phyloP scores from a whole-genome alignment of 1,284 basidiomycete genomes.

The Erythrobasidium hasegawianum region DNA sequence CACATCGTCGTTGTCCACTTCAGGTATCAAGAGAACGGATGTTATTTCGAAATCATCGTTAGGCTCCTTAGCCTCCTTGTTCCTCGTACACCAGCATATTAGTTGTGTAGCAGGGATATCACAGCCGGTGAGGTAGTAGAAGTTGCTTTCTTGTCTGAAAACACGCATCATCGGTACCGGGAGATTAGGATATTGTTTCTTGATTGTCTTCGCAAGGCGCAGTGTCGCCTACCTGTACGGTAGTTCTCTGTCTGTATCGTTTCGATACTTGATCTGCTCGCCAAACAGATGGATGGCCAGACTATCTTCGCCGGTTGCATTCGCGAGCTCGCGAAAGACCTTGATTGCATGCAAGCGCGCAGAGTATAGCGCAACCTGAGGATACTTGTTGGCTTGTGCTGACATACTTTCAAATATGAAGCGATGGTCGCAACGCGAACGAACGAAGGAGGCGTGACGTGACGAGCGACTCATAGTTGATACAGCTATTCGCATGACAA shows the following conservation, averaged over 20 bases:
- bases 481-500: too few relatives aligned
- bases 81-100: constrained; percentile 54
- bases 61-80: constrained; percentile 54
- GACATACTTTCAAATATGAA: too few relatives aligned
- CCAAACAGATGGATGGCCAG: constrained; percentile 48
- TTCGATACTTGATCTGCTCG: constrained; percentile 59
- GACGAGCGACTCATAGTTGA: too few relatives aligned
- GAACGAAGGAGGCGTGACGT: too few relatives aligned
- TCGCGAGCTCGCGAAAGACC: constrained; percentile 45
- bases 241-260: constrained; percentile 85
- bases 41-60: constrained; percentile 36
- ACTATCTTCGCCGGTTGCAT: constrained; percentile 39
- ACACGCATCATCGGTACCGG: not conserved
- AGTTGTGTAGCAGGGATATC: constrained; percentile 65
- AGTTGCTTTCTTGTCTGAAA: constrained; percentile 69
- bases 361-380: constrained; percentile 35
- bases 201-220: not conserved
- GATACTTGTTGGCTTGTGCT: too few relatives aligned
- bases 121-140: constrained; percentile 79
- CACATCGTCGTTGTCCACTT: constrained; percentile 56
- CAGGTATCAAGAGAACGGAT: constrained; percentile 26
- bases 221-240: constrained; percentile 58
- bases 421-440: too few relatives aligned
- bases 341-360: constrained; percentile 48
- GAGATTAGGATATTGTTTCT: not conserved